Base-by-base conservation (phyloP, 2,329 filamentous ascomycete genomes). In the Grosmannia huntii region DNA sequence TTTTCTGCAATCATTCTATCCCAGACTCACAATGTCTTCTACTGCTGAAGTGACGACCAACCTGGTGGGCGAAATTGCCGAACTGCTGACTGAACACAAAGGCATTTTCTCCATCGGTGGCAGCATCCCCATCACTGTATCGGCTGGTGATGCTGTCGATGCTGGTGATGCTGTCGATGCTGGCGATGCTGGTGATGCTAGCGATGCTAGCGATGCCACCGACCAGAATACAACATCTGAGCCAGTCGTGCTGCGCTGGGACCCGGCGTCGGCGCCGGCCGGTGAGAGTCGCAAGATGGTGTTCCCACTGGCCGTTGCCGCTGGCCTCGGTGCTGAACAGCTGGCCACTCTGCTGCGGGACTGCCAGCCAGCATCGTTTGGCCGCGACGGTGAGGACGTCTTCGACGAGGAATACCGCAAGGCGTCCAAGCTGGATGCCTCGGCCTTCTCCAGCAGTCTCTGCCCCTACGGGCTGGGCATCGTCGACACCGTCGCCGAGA, bases 371-470 rank as follows among this genome's bases (percentile, higher is more conserved):
- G 51, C 41, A 11, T 80, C 58, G 70, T 56, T 82, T 53, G 51
- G 51, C 28, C 51, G 31, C 21, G 28, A 6, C 51, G 28, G 28
- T 16, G 21, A 53, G 31, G 28, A 53, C 10, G 31, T 36, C 0
- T 65, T 75, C 2, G 79, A 84, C 59, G 74, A 78, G 57, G 65
- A 66, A 0, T 81, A 82, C 59, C 73, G 81, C 21, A 78, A 76
- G 59, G 81, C 80, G 0, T 65, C 67, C 1, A 77, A 80, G 64
- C 64, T 84, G n/a, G 74, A 81, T n/a, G 60, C 65, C 0, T 55
- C 67, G 0, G 62, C 66, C 0, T 84, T 84, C 56, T 72, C 67
- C 0, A 75, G 71, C 4, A 74, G 68, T 57, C 82, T 84, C 62
- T 72, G 74, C 55, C 80, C 79, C 0, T 76, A 79, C 4, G 68